Conservation (phyloP, 306 rosid species). For the Malus orientalis region DNA sequence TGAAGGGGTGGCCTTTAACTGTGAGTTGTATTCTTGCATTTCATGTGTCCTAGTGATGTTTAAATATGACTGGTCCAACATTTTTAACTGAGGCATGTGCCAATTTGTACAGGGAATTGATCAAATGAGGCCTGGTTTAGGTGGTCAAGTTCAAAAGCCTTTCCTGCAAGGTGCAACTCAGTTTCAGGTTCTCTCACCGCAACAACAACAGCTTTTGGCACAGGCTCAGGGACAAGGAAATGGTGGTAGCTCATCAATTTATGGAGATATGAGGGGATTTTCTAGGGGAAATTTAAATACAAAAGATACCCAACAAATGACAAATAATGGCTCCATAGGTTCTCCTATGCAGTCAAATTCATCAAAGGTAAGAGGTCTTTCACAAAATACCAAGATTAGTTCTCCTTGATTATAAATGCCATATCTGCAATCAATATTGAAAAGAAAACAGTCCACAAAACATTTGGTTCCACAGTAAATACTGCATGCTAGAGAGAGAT, state of each 20-base stretch:
- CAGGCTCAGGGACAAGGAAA: constrained; percentile 85
- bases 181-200: constrained; percentile 81
- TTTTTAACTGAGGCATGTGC: constrained; percentile 18
- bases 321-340: constrained; percentile 76
- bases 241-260: constrained; percentile 44
- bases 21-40: constrained; percentile 43
- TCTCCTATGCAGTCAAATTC: constrained; percentile 91
- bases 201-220: constrained; percentile 72
- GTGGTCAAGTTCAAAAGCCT: constrained; percentile 86
- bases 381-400: neutral
- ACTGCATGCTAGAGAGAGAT: too few species aligned
- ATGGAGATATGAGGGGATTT: constrained; percentile 77
- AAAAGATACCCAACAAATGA: constrained; percentile 64
- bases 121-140: constrained; percentile 74
- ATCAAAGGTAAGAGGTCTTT: constrained; percentile 50
- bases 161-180: constrained; percentile 72
- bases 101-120: constrained; percentile 64
- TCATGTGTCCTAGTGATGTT: constrained; percentile 5
- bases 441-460: too few species aligned
- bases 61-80: constrained; percentile 18
- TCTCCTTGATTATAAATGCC: neutral
- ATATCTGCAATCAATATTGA: neutral
- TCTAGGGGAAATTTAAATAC: constrained; percentile 58
- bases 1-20: constrained; percentile 96
- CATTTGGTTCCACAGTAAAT: too few species aligned